These are phyloP conservation scores for Biscogniauxia marginata DNA, from an alignment of 2,329 filamentous ascomycete species.

Conservation along the genomic window DNA sequence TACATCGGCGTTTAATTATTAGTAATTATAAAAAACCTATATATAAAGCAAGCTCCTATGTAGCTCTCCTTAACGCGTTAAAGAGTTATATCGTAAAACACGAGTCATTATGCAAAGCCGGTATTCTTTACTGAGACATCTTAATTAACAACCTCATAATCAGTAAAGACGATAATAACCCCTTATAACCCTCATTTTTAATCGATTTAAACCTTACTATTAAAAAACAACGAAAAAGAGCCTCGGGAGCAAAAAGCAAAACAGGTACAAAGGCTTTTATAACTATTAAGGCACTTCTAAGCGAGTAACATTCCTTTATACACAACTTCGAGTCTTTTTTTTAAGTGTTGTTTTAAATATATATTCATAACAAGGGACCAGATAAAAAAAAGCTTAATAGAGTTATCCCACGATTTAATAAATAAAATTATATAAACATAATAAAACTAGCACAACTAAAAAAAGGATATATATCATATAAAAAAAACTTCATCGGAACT, in stretches of 20 bases:
- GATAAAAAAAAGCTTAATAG: slow-evolving; percentile 11
- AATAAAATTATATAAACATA: slow-evolving; percentile 17
- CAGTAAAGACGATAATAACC: slow-evolving; percentile 37
- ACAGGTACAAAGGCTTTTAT: slow-evolving; percentile 32
- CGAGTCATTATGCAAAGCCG: slow-evolving; percentile 29
- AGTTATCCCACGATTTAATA: neutral
- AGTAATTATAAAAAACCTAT: slow-evolving; percentile 37
- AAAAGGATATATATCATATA: slow-evolving; percentile 19
- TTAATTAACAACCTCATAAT: slow-evolving; percentile 42
- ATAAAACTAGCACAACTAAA: slow-evolving; percentile 25
- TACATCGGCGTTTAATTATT: slow-evolving; percentile 39
- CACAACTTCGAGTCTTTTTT: slow-evolving; percentile 21
- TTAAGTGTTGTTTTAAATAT: slow-evolving; percentile 42
- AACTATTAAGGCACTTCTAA: too few relatives aligned
- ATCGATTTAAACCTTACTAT: slow-evolving; percentile 24
- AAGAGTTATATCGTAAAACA: slow-evolving; percentile 36
- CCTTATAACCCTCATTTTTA: slow-evolving; percentile 26
- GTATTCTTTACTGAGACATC: slow-evolving; percentile 40
- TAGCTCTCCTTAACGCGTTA: slow-evolving; percentile 33
- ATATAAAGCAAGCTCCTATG: slow-evolving; percentile 36
- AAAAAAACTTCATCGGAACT: slow-evolving; percentile 31
- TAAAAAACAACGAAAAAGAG: slow-evolving; percentile 26
- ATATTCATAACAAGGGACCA: slow-evolving; percentile 34
- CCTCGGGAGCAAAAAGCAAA: slow-evolving; percentile 34
- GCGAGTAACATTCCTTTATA: too few relatives aligned